Conservation (phyloP, 2,329 filamentous ascomycete species). For the Boeremia lycopersici region DNA sequence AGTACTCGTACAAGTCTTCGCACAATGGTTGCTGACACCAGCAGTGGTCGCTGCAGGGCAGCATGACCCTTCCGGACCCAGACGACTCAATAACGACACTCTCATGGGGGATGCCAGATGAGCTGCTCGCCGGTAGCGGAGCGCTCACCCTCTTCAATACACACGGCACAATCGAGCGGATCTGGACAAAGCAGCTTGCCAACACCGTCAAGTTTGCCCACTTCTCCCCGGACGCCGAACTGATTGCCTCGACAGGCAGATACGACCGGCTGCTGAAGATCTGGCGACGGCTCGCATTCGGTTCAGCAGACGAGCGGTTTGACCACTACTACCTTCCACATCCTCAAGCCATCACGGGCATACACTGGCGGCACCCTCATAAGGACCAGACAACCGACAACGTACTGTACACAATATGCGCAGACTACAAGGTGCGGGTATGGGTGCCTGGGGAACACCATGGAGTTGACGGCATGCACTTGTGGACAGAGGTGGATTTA, state of each 20-base stretch:
- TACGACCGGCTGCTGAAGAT: conserved; percentile 88
- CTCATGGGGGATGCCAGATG: conserved; percentile 87
- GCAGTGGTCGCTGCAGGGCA: conserved; percentile 67
- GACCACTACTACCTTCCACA: conserved; percentile 92
- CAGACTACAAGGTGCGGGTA: conserved; percentile 78
- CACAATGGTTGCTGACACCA: conserved; percentile 30
- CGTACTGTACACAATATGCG: conserved; percentile 86
- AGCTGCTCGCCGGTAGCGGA: conserved; percentile 78
- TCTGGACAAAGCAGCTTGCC: conserved; percentile 78
- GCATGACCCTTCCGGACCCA: conserved; percentile 56
- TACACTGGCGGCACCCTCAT: conserved; percentile 84
- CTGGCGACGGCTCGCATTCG: conserved; percentile 87
- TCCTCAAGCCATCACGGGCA: conserved; percentile 75
- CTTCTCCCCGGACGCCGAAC: conserved; percentile 84
- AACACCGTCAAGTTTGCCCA: conserved; percentile 74
- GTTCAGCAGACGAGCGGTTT: conserved; percentile 81
- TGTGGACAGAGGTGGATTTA: conserved; percentile 84
- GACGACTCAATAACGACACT: conserved; percentile 63
- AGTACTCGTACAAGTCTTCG: conserved; percentile 19
- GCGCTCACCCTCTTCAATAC: conserved; percentile 73
- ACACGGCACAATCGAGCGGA: conserved; percentile 57
- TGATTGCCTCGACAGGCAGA: conserved; percentile 80
- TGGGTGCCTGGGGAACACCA: conserved; percentile 81
- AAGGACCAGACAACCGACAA: conserved; percentile 81
- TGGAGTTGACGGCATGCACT: conserved; percentile 72